A percentile compares a stretch with the other conserved stretches of the same genome.
Evolutionary conservation across 805 yeast genomes (phyloP).

Genomic region (Nakazawaea siamensis): DNA sequence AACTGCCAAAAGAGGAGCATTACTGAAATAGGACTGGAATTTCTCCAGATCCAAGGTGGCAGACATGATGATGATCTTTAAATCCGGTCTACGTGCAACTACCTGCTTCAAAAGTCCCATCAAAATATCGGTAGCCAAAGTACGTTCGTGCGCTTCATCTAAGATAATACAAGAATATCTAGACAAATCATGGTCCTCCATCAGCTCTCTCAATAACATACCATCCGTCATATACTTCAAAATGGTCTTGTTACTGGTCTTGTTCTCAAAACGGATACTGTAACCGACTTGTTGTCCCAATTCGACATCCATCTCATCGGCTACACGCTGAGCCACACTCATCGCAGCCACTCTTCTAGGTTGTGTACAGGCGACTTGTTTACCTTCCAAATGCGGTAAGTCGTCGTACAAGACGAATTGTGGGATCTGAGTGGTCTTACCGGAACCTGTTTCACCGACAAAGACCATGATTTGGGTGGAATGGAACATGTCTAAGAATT

Average conservation of each 20-base stretch:
- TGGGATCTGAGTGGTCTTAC: conserved; percentile 97
- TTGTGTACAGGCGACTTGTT: conserved; percentile 90
- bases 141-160: conserved; percentile 98
- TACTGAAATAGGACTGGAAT: conserved; percentile 81
- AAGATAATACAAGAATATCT: conserved; percentile 84
- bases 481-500: conserved; percentile 79
- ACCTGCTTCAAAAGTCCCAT: conserved; percentile 92
- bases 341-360: conserved; percentile 99
- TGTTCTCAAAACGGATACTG: conserved; percentile 88
- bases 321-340: conserved; percentile 97
- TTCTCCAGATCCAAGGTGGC: conserved; percentile 97
- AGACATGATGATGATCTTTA: conserved; percentile 92
- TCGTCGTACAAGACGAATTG: conserved; percentile 92
- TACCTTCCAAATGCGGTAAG: conserved; percentile 77
- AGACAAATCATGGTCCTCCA: conserved; percentile 83
- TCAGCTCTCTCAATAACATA: conserved; percentile 94
- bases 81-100: conserved; percentile 70
- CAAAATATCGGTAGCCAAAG: conserved; percentile 90
- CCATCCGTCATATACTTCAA: conserved; percentile 98
- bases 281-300: conserved; percentile 95
- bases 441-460: conserved; percentile 99
- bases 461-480: conserved; percentile 90
- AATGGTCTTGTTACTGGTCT: conserved; percentile 70
- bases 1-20: conserved; percentile 91
- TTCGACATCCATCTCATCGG: conserved; percentile 92